Percentiles rank a stretch among this genome's conserved stretches.
Conservation (phyloP, 768 basidiomycete genomes). For the Nidula microcarpa region DNA sequence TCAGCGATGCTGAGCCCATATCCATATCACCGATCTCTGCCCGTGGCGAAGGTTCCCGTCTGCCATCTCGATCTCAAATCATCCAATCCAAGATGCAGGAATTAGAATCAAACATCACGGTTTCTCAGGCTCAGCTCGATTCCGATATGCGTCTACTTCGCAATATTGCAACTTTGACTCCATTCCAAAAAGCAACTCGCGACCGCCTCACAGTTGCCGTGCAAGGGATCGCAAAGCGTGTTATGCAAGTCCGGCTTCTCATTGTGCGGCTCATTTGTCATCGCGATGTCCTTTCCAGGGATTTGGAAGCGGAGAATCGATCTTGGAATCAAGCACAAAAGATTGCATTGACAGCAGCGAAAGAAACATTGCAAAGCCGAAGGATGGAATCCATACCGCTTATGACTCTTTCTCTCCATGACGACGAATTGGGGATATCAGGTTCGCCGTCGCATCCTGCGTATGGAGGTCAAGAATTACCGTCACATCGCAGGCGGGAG, state of each 20-base stretch:
- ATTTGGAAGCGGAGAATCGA: conserved; percentile 68
- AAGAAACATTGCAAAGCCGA: conserved; percentile 54
- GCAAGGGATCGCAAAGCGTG: conserved; percentile 56
- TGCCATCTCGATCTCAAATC: conserved; percentile 53
- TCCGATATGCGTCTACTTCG: conserved; percentile 68
- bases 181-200: conserved; percentile 83
- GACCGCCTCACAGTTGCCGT: conserved; percentile 66
- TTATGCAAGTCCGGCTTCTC: conserved; percentile 70
- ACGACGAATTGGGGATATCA: conserved; percentile 10
- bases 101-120: conserved; percentile 55
- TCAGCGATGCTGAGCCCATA: not conserved
- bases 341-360: conserved; percentile 73
- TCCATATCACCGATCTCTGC: conserved; percentile 12
- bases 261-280: conserved; percentile 72
- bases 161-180: conserved; percentile 82
- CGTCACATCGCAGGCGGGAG: conserved; percentile 33
- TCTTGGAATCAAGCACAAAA: conserved; percentile 65
- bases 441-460: conserved; percentile 9
- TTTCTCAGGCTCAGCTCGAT: conserved; percentile 57
- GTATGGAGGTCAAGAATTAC: conserved; percentile 12
- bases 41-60: conserved; percentile 21
- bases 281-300: conserved; percentile 68
- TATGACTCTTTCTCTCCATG: conserved; percentile 33
- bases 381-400: conserved; percentile 27
- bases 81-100: conserved; percentile 61